Conservation (phyloP, 345 rosid species). For the Hibiscus trionum region DNA sequence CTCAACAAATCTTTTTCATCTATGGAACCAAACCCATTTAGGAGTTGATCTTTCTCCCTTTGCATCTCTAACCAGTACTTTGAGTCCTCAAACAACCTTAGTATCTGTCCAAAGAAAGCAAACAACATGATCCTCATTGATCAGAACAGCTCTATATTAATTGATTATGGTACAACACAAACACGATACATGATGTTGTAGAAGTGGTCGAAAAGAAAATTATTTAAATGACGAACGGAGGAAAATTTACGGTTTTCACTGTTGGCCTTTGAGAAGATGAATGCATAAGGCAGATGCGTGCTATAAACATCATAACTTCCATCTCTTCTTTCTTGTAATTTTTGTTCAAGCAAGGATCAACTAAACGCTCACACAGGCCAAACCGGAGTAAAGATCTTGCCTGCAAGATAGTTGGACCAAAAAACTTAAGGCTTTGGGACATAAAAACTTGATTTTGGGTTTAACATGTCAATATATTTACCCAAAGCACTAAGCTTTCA, state of each 20-base stretch:
- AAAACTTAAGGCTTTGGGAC: neutral
- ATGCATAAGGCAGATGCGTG: slow-evolving; percentile 29
- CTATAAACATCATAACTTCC: slow-evolving; percentile 25
- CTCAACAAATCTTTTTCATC: slow-evolving; percentile 14
- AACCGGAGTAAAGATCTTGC: slow-evolving; percentile 23
- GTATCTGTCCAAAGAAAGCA: slow-evolving; percentile 21
- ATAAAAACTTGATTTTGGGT: neutral
- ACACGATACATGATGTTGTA: neutral
- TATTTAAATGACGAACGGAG: neutral
- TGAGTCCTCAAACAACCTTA: slow-evolving; percentile 25
- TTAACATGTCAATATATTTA: slow-evolving; percentile 13
- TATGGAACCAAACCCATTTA: slow-evolving; percentile 11
- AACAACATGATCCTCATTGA: slow-evolving; percentile 1
- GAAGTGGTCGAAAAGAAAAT: neutral
- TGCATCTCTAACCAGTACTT: slow-evolving; percentile 19
- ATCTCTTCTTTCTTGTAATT: slow-evolving; percentile 30
- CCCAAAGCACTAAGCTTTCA: slow-evolving; percentile 40
- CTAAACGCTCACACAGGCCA: slow-evolving; percentile 19
- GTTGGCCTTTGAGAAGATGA: slow-evolving; percentile 33
- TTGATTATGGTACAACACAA: neutral
- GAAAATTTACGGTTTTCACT: slow-evolving; percentile 22
- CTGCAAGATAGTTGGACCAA: slow-evolving; percentile 13
- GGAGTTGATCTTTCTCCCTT: slow-evolving; percentile 20
- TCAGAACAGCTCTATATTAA: neutral
- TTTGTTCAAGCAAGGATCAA: slow-evolving; percentile 27